Conservation (phyloP, 2,329 filamentous ascomycete species). For the Diplodia seriata region DNA sequence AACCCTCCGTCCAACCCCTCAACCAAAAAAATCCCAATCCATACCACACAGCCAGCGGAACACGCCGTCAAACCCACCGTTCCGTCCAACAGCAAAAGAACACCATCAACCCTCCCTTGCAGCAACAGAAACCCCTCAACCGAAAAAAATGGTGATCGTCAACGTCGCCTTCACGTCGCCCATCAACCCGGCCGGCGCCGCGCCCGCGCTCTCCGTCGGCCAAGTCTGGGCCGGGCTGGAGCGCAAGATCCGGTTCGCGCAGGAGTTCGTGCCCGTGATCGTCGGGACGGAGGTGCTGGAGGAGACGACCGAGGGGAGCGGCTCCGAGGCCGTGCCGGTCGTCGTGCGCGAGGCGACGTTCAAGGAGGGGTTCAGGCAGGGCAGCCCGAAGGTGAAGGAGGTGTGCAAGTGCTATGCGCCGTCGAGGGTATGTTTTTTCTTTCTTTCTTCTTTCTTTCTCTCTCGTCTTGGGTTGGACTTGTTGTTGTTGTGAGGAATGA, state of each 20-base stretch:
- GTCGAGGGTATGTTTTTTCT: constrained; percentile 36
- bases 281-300: constrained; percentile 49
- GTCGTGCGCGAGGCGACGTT: constrained; percentile 51
- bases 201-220: constrained; percentile 46
- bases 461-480: too few relatives aligned
- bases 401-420: constrained; percentile 50
- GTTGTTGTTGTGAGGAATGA: too few relatives aligned
- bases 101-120: neutral
- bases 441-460: too few relatives aligned
- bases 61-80: too few relatives aligned
- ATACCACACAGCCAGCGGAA: neutral
- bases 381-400: constrained; percentile 35
- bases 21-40: neutral
- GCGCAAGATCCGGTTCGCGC: constrained; percentile 54
- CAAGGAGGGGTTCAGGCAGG: constrained; percentile 50
- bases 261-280: constrained; percentile 57
- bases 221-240: constrained; percentile 54
- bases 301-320: constrained; percentile 44
- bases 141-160: constrained; percentile 48
- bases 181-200: constrained; percentile 52
- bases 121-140: neutral
- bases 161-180: constrained; percentile 52
- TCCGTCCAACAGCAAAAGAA: neutral
- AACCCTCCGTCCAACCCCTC: neutral
- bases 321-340: constrained; percentile 13